Base-by-base conservation (phyloP, 495 filamentous ascomycete species). In the Neurospora intermedia region DNA sequence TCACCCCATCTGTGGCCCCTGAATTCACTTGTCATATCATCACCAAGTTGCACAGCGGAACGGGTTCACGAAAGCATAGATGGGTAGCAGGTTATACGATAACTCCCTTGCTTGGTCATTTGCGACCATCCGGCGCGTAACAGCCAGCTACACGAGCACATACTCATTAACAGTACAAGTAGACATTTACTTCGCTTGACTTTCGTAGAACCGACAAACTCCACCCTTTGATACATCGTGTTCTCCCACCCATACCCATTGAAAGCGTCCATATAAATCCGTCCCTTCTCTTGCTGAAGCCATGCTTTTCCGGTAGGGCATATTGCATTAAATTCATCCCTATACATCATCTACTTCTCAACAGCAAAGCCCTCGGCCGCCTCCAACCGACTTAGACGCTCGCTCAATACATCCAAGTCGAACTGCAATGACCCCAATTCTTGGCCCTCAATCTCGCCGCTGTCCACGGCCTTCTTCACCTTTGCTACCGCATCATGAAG, bases 401-500 rank as follows among this genome's bases (percentile, higher is more conserved):
- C 83, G 54, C 59, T 75, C 72, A 86, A 69, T 42, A 85, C 79
- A 20, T 75, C 74, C 43, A 85, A 73, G 66, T 83, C 80, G 74
- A 78, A 78, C 45, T 72, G 75, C 43, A 81, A 18, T 20, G 70
- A 70, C n/a, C 77, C 80, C 45, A 70, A 11, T 27, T 75, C 76
- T 8, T 75, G 54, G 11, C 69, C 69, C 38, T 70, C 76, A 15
- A 76, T 72, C 72, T 78, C 81, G 27, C 48, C 48, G 73, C 75
- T 8, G 73, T 75, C 43, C 46, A 72, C 70, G 80, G 78, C 81
- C 73, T 82, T 81, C 54, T 76, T 76, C 35, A 90, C 83, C 74
- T 77, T 79, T 74, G 79, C 80, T 7, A 84, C 71, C 2, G 81
- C 83, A 38, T 84, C 78, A 48, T 77, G 69, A 73, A 91, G 72